Conservation (phyloP, 2,329 filamentous ascomycete genomes). For the Monosporascus sp. region DNA sequence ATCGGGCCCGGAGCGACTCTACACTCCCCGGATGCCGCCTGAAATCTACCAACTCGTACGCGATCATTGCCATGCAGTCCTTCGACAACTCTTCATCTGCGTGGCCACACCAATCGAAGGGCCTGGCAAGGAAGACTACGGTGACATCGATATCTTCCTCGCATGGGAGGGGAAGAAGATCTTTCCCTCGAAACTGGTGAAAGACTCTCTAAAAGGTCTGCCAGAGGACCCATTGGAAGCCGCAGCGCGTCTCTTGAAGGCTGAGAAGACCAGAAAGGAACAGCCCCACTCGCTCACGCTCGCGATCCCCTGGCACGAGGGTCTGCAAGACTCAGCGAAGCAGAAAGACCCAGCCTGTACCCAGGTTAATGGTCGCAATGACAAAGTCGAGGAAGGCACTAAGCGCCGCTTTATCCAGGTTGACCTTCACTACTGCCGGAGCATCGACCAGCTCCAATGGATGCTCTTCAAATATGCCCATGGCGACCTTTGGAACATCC, state of each 20-base stretch:
- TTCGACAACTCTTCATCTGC: constrained; percentile 45
- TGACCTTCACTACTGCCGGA: constrained; percentile 55
- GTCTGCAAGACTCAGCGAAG: constrained; percentile 2
- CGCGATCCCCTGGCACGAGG: constrained; percentile 50
- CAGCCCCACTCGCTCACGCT: constrained; percentile 31
- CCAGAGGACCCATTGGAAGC: constrained; percentile 12
- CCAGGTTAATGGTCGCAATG: neutral
- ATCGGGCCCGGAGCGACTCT: constrained; percentile 38
- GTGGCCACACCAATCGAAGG: constrained; percentile 61
- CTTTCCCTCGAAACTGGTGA: constrained; percentile 1
- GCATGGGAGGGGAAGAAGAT: constrained; percentile 24
- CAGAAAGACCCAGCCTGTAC: too few species aligned
- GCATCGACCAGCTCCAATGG: constrained; percentile 48
- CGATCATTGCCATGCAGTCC: constrained; percentile 35
- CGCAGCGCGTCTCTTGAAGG: constrained; percentile 39
- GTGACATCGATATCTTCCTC: constrained; percentile 70
- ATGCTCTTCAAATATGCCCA: constrained; percentile 63
- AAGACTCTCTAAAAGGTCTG: neutral
- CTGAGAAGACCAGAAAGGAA: constrained; percentile 31
- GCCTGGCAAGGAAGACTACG: constrained; percentile 61
- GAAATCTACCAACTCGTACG: constrained; percentile 51
- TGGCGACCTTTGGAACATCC: constrained; percentile 62
- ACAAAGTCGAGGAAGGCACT: constrained; percentile 6
- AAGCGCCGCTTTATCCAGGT: constrained; percentile 54
- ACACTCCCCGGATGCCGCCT: constrained; percentile 61